Conservation (phyloP, 768 basidiomycete genomes). For the Leccinum sublutescens region DNA sequence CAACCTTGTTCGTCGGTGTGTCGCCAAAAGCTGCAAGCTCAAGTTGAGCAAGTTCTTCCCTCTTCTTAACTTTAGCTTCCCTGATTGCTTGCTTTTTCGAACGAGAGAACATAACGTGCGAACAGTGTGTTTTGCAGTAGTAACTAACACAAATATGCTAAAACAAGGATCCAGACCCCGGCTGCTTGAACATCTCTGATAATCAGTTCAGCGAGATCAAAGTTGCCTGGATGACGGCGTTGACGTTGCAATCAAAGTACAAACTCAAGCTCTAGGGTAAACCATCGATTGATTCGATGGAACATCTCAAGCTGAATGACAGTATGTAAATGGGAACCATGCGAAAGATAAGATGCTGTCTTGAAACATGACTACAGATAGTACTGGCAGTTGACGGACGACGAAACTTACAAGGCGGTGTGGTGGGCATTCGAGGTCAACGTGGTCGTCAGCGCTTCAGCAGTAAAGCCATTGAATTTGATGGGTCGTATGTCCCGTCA, state of each 20-base stretch:
- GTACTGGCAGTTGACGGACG: conserved; percentile 5
- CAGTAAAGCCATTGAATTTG: not conserved
- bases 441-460: not conserved
- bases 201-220: not conserved
- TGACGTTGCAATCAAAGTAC: conserved; percentile 8
- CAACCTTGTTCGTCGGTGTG: not conserved
- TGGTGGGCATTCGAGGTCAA: conserved; percentile 11
- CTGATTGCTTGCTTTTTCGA: too few species aligned
- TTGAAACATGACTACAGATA: not conserved
- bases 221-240: not conserved
- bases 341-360: not conserved
- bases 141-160: too few species aligned
- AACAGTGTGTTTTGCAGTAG: too few species aligned
- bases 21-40: conserved; percentile 2
- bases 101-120: too few species aligned
- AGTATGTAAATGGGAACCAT: conserved; percentile 1
- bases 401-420: conserved; percentile 6
- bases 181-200: not conserved
- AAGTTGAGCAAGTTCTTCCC: not conserved
- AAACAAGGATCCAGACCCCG: too few species aligned
- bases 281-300: not conserved
- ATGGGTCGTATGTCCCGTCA: not conserved
- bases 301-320: conserved; percentile 1
- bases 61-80: too few species aligned
- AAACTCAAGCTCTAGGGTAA: not conserved